Evolutionary conservation across 768 basidiomycete species (phyloP), one percentile per base, ranked within the genome.

Genomic region (Trametes villosa): DNA sequence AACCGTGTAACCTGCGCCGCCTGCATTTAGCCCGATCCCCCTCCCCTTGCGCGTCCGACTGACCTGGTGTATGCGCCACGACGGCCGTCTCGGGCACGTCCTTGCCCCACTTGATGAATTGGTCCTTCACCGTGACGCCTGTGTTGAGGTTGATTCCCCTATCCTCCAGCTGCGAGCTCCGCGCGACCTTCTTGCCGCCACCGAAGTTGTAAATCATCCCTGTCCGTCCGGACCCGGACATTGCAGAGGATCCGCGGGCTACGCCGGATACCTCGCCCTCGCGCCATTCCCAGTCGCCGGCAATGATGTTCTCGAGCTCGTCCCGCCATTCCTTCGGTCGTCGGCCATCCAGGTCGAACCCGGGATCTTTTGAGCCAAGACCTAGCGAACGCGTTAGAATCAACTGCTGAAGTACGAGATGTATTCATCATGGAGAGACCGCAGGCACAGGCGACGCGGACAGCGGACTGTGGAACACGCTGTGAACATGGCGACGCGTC

Each of bases 1-100:
- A 44, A 94, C 83, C 0, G 91, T 93, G 75, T 87, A 92, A 4
- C 94, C 94, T 95, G 65, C 34, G 22, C n/a, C 34, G 46, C 12
- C 26, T 22, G 13, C 46, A 29, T 49, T 38, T 52, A 60, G 64
- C 24, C n/a, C 27, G 26, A 65, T 42, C 41, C 17, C n/a, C 26
- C 53, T n/a, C 36, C 47, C 45, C 40, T 18, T 18, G 18, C 2
- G 6, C 9, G 30, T 7, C 29, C 17, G 31, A 65, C 77, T 34
- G 56, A 90, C 91, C 91, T 65, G 89, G 82, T 30, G 81, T 78
- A 74, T 92, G 91, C 44, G 81, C 81, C 22, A 87, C 67, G 46
- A 90, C 67, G n/a, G 66, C 77, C 3, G 88, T 84, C 46, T 70
- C 72, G 9, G 89, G 90, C 2, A 86, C 65, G 13, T 83, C 74